Percentiles rank a stretch among this genome's conserved stretches.
These are phyloP conservation scores for Silene coronaria DNA, from an alignment of 179 eudicot species.

Conservation along the genomic window DNA sequence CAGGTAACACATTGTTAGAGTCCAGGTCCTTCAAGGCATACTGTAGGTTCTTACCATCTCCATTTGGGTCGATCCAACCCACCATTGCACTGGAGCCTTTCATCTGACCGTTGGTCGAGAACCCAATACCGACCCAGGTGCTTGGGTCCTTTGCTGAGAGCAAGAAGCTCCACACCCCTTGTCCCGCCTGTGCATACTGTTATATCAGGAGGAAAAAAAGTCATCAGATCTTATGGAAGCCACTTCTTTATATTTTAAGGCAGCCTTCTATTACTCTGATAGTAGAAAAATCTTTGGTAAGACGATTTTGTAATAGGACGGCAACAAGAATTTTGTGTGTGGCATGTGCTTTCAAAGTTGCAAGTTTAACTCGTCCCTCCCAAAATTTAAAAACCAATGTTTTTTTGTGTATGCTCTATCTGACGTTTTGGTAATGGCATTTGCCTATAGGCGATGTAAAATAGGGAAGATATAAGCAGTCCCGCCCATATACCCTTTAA, in stretches of 20 bases:
- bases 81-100: slow-evolving; percentile 74
- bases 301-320: not conserved
- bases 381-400: too few relatives aligned
- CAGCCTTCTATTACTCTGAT: not conserved
- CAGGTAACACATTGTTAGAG: slow-evolving; percentile 32
- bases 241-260: not conserved
- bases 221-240: slow-evolving; percentile 13
- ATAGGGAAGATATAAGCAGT: not conserved
- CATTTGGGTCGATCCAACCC: slow-evolving; percentile 52
- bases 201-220: slow-evolving; percentile 4
- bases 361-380: not conserved
- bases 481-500: not conserved
- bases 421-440: not conserved
- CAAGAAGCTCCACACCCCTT: slow-evolving; percentile 65
- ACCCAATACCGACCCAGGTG: slow-evolving; percentile 58
- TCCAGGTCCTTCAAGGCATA: slow-evolving; percentile 38
- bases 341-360: not conserved
- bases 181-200: slow-evolving; percentile 47
- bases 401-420: not conserved
- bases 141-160: slow-evolving; percentile 51
- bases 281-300: not conserved
- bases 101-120: slow-evolving; percentile 61
- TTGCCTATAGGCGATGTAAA: not conserved
- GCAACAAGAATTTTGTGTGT: not conserved
- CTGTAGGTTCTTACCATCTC: slow-evolving; percentile 31